Conservation (phyloP, 2,329 filamentous ascomycete genomes). For the Xylariaceae sp. region DNA sequence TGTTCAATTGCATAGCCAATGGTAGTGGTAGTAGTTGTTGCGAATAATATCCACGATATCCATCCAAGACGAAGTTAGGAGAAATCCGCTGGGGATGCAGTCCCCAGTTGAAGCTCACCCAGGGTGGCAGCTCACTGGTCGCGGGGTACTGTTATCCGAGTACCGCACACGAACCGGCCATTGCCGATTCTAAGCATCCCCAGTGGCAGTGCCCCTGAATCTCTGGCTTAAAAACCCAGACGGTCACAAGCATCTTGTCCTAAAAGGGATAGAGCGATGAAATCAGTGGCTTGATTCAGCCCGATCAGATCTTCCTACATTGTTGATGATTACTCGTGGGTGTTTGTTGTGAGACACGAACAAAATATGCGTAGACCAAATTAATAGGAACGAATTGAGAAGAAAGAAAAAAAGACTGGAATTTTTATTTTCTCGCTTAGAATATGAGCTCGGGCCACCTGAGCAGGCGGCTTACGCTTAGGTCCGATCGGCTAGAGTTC, state of each 20-base stretch:
- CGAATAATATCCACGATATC: neutral
- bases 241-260: neutral
- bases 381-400: too few relatives aligned
- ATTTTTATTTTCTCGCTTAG: too few relatives aligned
- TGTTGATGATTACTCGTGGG: too few relatives aligned
- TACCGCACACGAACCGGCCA: constrained; percentile 27
- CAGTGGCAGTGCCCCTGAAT: neutral
- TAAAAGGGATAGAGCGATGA: neutral
- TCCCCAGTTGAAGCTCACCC: constrained; percentile 9
- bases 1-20: constrained; percentile 1
- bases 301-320: too few relatives aligned
- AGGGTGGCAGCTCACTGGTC: constrained; percentile 9
- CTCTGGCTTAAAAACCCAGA: neutral
- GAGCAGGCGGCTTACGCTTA: too few relatives aligned
- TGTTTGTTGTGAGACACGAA: too few relatives aligned
- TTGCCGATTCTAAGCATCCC: constrained; percentile 35
- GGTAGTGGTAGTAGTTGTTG: neutral
- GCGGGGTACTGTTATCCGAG: constrained; percentile 31
- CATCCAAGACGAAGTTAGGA: neutral
- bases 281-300: too few relatives aligned
- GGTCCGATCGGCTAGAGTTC: too few relatives aligned
- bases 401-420: too few relatives aligned
- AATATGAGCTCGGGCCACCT: too few relatives aligned
- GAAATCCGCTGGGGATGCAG: neutral
- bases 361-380: too few relatives aligned